A percentile compares a stretch with the other conserved stretches of the same genome.
Evolutionary conservation across 2,329 filamentous ascomycete genomes (phyloP).

Genomic region (Verticillium tricorpus): DNA sequence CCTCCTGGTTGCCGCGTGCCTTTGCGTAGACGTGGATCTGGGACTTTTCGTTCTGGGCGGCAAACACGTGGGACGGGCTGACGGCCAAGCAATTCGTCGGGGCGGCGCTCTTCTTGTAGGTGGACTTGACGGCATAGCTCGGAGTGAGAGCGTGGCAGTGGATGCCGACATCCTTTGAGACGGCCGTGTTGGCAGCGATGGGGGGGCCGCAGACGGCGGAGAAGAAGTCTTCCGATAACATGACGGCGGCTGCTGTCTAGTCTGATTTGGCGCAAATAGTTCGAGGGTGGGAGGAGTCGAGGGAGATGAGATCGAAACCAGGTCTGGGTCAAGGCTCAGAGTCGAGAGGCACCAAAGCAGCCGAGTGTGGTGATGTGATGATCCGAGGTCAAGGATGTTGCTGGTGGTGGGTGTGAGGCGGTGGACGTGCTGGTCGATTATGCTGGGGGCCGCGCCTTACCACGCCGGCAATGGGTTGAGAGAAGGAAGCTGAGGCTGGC

Average conservation of each 20-base stretch:
- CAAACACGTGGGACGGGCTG: constrained; percentile 79
- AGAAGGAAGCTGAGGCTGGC: neutral
- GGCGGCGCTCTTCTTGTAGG: constrained; percentile 91
- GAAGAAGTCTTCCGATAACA: constrained; percentile 59
- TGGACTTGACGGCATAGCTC: constrained; percentile 65
- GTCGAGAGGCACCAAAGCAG: neutral
- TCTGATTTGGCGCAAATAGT: neutral
- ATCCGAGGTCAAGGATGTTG: too few relatives aligned
- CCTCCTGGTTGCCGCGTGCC: constrained; percentile 80
- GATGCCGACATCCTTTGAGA: constrained; percentile 78
- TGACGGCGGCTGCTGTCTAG: constrained; percentile 21
- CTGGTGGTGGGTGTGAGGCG: neutral
- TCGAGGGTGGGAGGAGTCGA: neutral
- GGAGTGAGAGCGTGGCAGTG: constrained; percentile 82
- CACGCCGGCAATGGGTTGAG: neutral
- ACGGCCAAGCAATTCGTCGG: constrained; percentile 74
- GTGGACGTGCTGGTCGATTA: neutral
- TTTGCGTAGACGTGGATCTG: constrained; percentile 90
- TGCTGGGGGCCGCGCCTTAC: neutral
- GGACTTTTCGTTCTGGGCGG: constrained; percentile 86
- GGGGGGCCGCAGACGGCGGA: constrained; percentile 54
- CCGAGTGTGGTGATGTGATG: neutral
- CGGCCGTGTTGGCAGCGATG: constrained; percentile 56
- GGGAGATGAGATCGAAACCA: neutral
- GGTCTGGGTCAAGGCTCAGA: neutral